Base-by-base conservation (phyloP, 148 eudicot genomes). In the Vaccinium vitisidaea region DNA sequence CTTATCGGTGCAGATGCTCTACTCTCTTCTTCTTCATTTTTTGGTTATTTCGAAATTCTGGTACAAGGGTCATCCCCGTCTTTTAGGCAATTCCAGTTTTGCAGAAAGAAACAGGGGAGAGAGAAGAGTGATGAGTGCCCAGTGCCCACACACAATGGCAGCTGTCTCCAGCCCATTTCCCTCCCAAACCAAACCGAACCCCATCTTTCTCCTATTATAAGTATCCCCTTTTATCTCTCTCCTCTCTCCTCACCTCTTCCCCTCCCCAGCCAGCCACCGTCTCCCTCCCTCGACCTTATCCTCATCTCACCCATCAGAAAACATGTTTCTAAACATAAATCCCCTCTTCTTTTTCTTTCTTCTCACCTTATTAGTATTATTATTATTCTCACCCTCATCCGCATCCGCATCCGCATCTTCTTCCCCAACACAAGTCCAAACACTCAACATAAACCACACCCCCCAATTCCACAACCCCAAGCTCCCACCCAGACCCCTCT, bases 391-490 rank as follows among this genome's bases (percentile, higher is more conserved):
- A 36, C 18, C 82, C n/a, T 67, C 55, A 36, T 14, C 82, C 2
- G 36, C 3, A 32, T 32, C 36, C 36, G 36, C 3, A 32, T 79
- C 25, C 67, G 80, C 80, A n/a, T 75, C 83, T 6, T n/a, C 90
- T 11, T 50, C 79, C 2, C 52, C 84, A 21, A 9, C 80, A n/a
- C 8, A 2, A 30, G 43, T 75, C 14, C 85, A 89, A 82, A 90
- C 91, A n/a, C 87, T 93, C 0, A 83, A 90, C 30, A 50, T 82
- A 2, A 85, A 86, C 3, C 89, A 32, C 36, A 2, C 0, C 36
- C 36, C 92, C 5, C 80, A 87, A n/a, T 43, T 55, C 55, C 86
- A 88, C 75, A 93, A 95, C 89, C 96, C 95, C 0, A 88, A 90
- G 74, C 86, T 91, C 32, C 92, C 89, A 4, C 93, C 95, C 1